Conservation (phyloP, 495 filamentous ascomycete species). For the Bathelium albidoporum region DNA sequence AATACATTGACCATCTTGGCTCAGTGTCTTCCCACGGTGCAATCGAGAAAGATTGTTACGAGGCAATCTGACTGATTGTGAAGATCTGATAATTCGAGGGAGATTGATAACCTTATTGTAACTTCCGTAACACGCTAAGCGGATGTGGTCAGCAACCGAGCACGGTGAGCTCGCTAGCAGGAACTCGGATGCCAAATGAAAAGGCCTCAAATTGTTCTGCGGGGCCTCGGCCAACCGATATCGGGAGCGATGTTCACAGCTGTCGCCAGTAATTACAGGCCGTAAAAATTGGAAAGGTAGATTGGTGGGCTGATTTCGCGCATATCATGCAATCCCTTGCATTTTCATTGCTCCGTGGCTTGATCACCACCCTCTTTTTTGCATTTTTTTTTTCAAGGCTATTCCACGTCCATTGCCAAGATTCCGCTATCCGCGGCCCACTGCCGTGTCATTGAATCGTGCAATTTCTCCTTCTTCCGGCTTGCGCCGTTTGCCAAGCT, state of each 20-base stretch:
- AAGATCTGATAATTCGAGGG: conserved; percentile 2
- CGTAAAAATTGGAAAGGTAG: neutral
- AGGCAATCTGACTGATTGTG: no score
- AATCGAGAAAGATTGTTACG: conserved; percentile 3
- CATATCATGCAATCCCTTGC: neutral
- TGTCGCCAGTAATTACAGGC: neutral
- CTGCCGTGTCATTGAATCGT: neutral
- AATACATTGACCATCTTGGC: conserved; percentile 49
- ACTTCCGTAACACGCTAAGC: neutral
- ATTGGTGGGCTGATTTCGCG: neutral
- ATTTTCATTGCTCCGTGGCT: neutral
- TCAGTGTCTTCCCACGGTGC: neutral
- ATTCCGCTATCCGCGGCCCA: neutral
- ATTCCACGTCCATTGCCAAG: neutral
- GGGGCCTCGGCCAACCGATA: neutral
- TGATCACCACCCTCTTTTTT: neutral
- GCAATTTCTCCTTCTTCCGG: neutral
- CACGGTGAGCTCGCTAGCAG: neutral
- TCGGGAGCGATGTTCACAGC: neutral
- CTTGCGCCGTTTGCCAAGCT: neutral
- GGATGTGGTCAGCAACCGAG: neutral
- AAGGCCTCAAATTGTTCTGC: neutral
- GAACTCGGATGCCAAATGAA: neutral
- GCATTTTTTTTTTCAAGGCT: neutral
- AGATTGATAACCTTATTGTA: conserved; percentile 6